Evolutionary conservation across 2,329 filamentous ascomycete genomes (phyloP), one percentile per base, ranked within the genome.

Genomic region (Geosmithia flava): DNA sequence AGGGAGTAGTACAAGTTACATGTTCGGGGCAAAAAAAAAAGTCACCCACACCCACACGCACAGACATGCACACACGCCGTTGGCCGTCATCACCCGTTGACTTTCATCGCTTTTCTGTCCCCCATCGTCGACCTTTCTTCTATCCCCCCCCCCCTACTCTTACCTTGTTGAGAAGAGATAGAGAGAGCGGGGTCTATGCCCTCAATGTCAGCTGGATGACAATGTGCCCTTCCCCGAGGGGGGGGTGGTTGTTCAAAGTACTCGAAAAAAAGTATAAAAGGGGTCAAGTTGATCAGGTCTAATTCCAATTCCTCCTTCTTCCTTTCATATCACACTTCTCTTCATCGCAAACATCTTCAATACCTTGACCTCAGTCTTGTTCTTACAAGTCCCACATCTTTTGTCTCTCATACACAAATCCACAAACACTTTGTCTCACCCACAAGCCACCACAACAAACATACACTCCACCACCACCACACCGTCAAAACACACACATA

Each of bases 181-280:
- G 23, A 27, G 23, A 27, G 23, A 27, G 23, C 23, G 23, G 23
- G 23, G 23, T 27, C 23, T 4, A 5, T 27, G 23, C 56, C 53
- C 40, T 51, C 52, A 37, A 52, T 51, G 62, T 58, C 54, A 58
- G 64, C 68, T 58, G 61, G 68, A 61, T 62, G n/a, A n/a, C n/a
- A n/a, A n/a, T n/a, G n/a, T n/a, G n/a, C n/a, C n/a, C n/a, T n/a
- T n/a, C n/a, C n/a, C n/a, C n/a, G n/a, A n/a, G n/a, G n/a, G n/a
- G n/a, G n/a, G n/a, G 59, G 55, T 57, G 56, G 58, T 61, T 55
- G 64, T 60, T 68, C 71, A 27, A 23, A 7, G 42, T 20, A 20
- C 7, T 20, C 23, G 17, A 7, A 59, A 61, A 76, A 71, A 76
- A 71, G 68, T 82, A 83, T 83, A 83, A 83, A 82, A 80, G 68